A percentile compares a stretch with the other conserved stretches of the same genome.
Evolutionary conservation across 1,139 yeast genomes (phyloP).

Genomic region (Yamadazyma atlantica): DNA sequence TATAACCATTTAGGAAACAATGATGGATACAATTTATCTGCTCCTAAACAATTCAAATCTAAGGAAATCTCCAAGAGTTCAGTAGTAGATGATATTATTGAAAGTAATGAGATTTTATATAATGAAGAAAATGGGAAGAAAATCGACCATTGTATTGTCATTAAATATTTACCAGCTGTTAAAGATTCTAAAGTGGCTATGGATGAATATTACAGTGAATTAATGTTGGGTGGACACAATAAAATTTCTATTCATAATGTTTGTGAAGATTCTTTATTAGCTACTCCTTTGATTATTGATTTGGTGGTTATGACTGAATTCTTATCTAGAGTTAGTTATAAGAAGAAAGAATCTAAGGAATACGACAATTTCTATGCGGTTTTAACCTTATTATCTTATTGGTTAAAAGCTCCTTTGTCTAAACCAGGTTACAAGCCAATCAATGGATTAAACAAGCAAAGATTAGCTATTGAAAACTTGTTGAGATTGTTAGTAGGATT

Average conservation of each 20-base stretch:
- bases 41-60: constrained; percentile 91
- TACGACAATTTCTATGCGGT: constrained; percentile 80
- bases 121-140: constrained; percentile 75
- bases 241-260: constrained; percentile 92
- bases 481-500: constrained; percentile 87
- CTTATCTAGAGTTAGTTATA: constrained; percentile 81
- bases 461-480: constrained; percentile 88
- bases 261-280: constrained; percentile 93
- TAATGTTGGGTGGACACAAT: constrained; percentile 97
- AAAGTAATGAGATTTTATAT: constrained; percentile 82
- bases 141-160: constrained; percentile 93
- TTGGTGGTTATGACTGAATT: constrained; percentile 88
- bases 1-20: constrained; percentile 96
- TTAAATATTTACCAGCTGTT: constrained; percentile 90
- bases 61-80: constrained; percentile 93
- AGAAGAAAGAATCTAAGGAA: constrained; percentile 43
- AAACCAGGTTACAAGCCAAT: constrained; percentile 90
- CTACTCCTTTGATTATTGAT: constrained; percentile 92
- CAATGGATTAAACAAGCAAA: constrained; percentile 93
- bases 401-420: constrained; percentile 96
- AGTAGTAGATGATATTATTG: constrained; percentile 93
- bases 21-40: constrained; percentile 89
- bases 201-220: constrained; percentile 96
- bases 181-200: constrained; percentile 97
- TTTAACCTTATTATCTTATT: constrained; percentile 83